Conservation (phyloP, 2,329 filamentous ascomycete species). For the Orbilia quercus region DNA sequence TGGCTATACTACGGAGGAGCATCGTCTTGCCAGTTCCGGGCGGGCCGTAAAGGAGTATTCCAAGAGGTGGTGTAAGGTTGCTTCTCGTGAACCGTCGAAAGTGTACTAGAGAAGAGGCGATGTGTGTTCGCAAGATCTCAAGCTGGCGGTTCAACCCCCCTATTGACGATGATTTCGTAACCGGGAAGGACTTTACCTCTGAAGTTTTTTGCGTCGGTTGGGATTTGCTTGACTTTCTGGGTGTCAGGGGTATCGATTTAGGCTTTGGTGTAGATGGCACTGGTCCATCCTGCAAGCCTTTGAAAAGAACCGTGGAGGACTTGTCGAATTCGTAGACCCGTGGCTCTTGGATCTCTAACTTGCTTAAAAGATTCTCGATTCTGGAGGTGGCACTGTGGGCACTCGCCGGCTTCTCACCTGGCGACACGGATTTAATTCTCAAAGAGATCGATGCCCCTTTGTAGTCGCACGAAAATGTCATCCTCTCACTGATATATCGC, state of each 20-base stretch:
- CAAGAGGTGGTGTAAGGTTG: slow-evolving; percentile 59
- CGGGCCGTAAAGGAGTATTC: slow-evolving; percentile 60
- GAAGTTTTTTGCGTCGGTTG: slow-evolving; percentile 6
- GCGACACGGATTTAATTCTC: slow-evolving; percentile 36
- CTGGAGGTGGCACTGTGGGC: slow-evolving; percentile 3
- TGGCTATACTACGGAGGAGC: slow-evolving; percentile 59
- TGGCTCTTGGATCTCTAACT: slow-evolving; percentile 32
- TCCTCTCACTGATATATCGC: slow-evolving; percentile 37
- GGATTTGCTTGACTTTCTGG: slow-evolving; percentile 22
- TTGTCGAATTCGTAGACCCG: slow-evolving; percentile 41
- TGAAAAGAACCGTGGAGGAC: slow-evolving; percentile 52
- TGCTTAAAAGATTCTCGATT: slow-evolving; percentile 19
- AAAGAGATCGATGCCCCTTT: slow-evolving; percentile 34
- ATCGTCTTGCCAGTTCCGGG: slow-evolving; percentile 61
- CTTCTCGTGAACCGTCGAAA: slow-evolving; percentile 58
- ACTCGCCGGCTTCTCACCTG: slow-evolving; percentile 13
- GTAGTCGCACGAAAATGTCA: slow-evolving; percentile 41
- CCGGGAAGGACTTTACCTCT: slow-evolving; percentile 41
- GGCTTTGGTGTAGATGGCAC: slow-evolving; percentile 34
- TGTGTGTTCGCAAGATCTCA: slow-evolving; percentile 56
- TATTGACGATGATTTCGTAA: slow-evolving; percentile 58
- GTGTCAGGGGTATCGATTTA: slow-evolving; percentile 31
- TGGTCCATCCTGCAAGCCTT: slow-evolving; percentile 37
- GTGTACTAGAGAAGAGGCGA: slow-evolving; percentile 58
- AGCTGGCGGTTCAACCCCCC: slow-evolving; percentile 59